Base-by-base conservation (phyloP, 805 yeast genomes). In the Pichia pseudocactophila region DNA sequence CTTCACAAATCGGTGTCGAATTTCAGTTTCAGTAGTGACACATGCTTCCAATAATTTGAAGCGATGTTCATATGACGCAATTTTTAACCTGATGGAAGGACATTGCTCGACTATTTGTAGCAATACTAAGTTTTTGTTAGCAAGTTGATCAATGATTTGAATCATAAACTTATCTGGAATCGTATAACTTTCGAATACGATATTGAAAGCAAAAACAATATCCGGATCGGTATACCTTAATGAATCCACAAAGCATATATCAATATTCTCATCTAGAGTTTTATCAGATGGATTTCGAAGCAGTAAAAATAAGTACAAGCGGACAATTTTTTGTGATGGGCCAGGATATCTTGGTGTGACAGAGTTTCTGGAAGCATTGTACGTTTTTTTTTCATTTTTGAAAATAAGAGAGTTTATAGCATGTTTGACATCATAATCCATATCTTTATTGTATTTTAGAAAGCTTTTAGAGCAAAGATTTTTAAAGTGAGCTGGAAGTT, bases 321-420 rank as follows among this genome's bases (percentile, higher is more conserved):
- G 22, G 8, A 37, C 31, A 15, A 33, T 28, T 17, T 36, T 20
- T 5, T 12, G 22, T 9, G 30, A n/a, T 11, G 43, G 27, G 9
- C 17, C 36, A 3, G 44, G 49, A 15, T 48, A 48, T 17, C 42
- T 11, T 7, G 50, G 48, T 2, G 40, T 34, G 3, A 27, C 6
- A 8, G 36, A 37, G 8, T 22, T 17, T 20, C 19, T 37, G 6
- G 22, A 11, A 8, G 10, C 1, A 1, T 10, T 25, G 4, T 20
- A 10, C 7, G 15, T 9, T 18, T 13, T 27, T 6, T 18, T 18
- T 12, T 12, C 11, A 5, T 27, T 17, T 22, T 22, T 22, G 25
- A 22, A 22, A 22, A 22, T 22, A 22, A 22, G 25, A 8, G 25
- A 22, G 8, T 22, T 5, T 22, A 22, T 6, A 6, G 25, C 25